Evolutionary conservation across 176 grass and related monocot species (phyloP), one percentile per base, ranked within the genome.

Genomic region (Avena sativa): DNA sequence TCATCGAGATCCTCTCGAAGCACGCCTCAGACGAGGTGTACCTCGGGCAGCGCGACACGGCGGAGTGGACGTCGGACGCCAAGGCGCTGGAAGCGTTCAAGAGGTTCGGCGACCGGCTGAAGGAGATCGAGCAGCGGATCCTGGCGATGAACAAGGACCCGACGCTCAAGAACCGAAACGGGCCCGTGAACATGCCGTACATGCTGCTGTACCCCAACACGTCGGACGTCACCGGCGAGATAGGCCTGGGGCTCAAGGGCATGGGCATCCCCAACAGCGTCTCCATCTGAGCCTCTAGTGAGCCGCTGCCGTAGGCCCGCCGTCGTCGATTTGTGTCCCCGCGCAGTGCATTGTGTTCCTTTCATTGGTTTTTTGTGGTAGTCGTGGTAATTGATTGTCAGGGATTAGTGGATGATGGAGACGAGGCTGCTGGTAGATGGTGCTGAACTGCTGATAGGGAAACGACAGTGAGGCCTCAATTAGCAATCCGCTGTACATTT

Each of bases 11-110:
- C 75, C 75, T 97, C 46, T 97, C 94, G 4, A 91, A 65, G 65
- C 94, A 94, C 87, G 59, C 94, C 20, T 92, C 94, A 0, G 94
- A 97, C 77, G 94, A 96, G 86, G 52, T 96, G 30, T 93, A 96
- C 81, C 87, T 96, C 6, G 94, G 94, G 43, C 91, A 96, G 81
- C 89, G 94, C 5, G 89, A 91, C 56, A 93, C 90, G 15, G 85
- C 89, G 16, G 91, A 93, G 57, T 96, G 94, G 94, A 89, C 94
- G 15, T 79, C 89, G 20, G 94, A 96, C 71, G 51, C 50, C 78
- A 88, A 20, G 85, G 94, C 89, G 36, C 48, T 88, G 28, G 82
- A 85, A 0, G 94, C 89, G 17, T 96, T 93, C 51, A 82, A 86
- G 13, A 74, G 78, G 43, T 95, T 95, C 76, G 60, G 89, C 48